Conservation (phyloP, 306 rosid species). For the Oemleria cerasiformis region DNA sequence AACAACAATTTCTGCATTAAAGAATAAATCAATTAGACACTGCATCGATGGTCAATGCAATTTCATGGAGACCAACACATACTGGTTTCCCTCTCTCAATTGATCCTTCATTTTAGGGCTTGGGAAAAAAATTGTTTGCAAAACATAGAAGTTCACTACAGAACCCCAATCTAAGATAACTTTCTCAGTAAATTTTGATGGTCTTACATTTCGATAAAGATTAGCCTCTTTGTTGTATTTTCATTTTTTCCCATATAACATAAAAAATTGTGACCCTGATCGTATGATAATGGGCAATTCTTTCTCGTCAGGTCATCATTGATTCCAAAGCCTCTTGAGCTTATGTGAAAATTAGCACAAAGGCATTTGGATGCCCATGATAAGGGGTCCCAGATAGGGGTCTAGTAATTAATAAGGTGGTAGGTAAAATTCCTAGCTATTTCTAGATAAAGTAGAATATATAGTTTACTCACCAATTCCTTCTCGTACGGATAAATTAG, state of each 20-base stretch:
- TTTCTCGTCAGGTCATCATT: neutral
- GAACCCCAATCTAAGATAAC: neutral
- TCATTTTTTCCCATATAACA: neutral
- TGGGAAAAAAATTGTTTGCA: neutral
- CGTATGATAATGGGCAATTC: too few species aligned
- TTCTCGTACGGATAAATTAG: slow-evolving; percentile 86
- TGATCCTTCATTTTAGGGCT: neutral
- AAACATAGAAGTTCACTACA: too few species aligned
- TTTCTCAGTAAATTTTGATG: neutral
- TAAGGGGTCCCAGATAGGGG: neutral
- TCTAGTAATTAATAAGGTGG: neutral
- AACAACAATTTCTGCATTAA: slow-evolving; percentile 78
- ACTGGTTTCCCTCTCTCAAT: neutral
- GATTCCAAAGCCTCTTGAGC: neutral
- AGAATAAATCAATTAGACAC: slow-evolving; percentile 17
- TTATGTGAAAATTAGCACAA: neutral
- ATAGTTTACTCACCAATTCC: slow-evolving; percentile 72
- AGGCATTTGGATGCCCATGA: neutral
- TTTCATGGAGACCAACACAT: neutral
- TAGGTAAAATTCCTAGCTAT: neutral
- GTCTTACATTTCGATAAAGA: neutral
- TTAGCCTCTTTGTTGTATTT: neutral
- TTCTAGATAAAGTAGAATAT: slow-evolving; percentile 19
- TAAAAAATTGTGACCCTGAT: too few species aligned
- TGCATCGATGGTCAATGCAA: neutral